Percentiles rank a stretch among this genome's conserved stretches.
These are phyloP conservation scores for Leucocoprinus leucothites DNA, from an alignment of 768 basidiomycete species.

Conservation along the genomic window DNA sequence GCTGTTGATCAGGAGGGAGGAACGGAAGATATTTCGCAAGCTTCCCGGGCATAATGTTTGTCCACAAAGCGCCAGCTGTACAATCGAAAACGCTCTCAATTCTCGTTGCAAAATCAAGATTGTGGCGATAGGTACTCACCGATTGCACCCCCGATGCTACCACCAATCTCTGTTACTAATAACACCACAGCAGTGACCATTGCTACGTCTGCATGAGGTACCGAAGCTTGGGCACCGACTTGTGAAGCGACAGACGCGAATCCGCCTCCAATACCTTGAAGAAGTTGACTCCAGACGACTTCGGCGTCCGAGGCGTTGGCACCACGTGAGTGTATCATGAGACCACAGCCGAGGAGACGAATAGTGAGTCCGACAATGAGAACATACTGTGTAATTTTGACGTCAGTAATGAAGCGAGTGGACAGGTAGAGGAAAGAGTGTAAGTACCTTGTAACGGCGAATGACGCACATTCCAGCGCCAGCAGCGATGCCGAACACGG, in stretches of 20 bases:
- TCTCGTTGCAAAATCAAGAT: no score
- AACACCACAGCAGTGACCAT: constrained; percentile 65
- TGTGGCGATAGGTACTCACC: no score
- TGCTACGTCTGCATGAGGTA: constrained; percentile 62
- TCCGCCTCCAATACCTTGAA: constrained; percentile 76
- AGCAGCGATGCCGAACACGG: constrained; percentile 59
- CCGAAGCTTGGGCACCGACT: constrained; percentile 64
- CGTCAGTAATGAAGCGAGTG: no score
- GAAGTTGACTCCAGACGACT: constrained; percentile 63
- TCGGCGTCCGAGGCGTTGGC: constrained; percentile 51
- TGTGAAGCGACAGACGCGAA: constrained; percentile 56
- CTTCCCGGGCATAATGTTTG: constrained; percentile 60
- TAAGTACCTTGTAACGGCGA: constrained; percentile 51
- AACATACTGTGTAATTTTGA: constrained; percentile 27
- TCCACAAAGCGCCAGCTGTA: constrained; percentile 63
- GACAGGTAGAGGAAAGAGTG: background rate
- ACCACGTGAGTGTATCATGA: constrained; percentile 72
- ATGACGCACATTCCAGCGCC: constrained; percentile 53
- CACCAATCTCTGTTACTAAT: constrained; percentile 69
- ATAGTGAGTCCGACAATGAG: constrained; percentile 57
- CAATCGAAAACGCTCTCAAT: background rate
- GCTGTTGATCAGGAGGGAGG: constrained; percentile 38
- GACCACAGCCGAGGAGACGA: constrained; percentile 57
- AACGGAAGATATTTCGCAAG: constrained; percentile 54
- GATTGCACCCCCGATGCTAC: constrained; percentile 60